Percentiles rank a stretch among this genome's conserved stretches.
Conservation (phyloP, 805 yeast species). For the Nakazawaea siamensis region DNA sequence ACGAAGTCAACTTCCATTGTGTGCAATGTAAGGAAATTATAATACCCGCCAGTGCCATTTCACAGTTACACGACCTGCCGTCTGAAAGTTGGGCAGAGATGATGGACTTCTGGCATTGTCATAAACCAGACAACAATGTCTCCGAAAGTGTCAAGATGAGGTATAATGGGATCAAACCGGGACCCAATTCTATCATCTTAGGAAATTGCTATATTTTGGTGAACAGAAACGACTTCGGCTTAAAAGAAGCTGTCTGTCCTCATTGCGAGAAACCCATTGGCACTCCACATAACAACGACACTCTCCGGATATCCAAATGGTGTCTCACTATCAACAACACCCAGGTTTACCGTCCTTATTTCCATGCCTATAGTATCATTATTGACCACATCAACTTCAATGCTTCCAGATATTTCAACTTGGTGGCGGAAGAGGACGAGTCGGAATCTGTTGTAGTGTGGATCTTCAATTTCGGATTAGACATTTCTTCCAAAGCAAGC, state of each 20-base stretch:
- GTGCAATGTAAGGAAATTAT: constrained; percentile 20
- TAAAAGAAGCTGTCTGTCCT: constrained; percentile 12
- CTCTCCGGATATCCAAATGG: constrained; percentile 50
- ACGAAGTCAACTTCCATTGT: constrained; percentile 24
- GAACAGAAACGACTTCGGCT: constrained; percentile 17
- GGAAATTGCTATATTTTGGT: constrained; percentile 51
- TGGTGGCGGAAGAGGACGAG: constrained; percentile 14
- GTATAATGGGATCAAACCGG: constrained; percentile 38
- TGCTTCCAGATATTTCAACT: constrained; percentile 29
- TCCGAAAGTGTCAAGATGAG: constrained; percentile 17
- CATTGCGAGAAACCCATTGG: constrained; percentile 35
- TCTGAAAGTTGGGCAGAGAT: constrained; percentile 90
- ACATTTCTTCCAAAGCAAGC: constrained; percentile 9
- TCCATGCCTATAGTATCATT: constrained; percentile 29
- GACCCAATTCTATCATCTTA: constrained; percentile 31
- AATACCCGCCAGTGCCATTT: constrained; percentile 23
- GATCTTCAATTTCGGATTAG: constrained; percentile 41
- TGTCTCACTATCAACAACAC: constrained; percentile 25
- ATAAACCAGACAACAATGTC: constrained; percentile 44
- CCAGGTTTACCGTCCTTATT: constrained; percentile 27
- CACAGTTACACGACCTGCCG: constrained; percentile 58
- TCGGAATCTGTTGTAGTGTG: constrained; percentile 25
- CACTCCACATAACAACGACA: constrained; percentile 20
- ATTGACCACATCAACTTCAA: constrained; percentile 33
- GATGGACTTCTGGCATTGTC: constrained; percentile 98